These are phyloP conservation scores for Chenopodium album DNA, from an alignment of 148 eudicot genomes.

Conservation along the genomic window DNA sequence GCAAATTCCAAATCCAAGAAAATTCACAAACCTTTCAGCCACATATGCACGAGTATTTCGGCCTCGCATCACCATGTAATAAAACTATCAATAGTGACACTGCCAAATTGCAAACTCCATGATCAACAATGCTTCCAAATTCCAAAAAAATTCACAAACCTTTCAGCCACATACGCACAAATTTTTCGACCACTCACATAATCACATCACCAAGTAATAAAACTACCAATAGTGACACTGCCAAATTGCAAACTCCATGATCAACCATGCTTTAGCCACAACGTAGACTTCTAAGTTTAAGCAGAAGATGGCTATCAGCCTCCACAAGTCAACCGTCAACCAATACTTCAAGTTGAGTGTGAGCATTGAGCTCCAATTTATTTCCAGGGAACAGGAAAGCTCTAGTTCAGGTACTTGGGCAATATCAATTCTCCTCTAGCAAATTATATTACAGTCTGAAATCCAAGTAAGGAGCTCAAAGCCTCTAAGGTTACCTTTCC, in stretches of 20 bases:
- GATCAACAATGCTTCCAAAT: not conserved
- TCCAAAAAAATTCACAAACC: not conserved
- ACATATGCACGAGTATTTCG: no score
- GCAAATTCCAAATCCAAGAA: not conserved
- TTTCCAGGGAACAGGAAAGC: not conserved
- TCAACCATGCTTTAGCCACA: not conserved
- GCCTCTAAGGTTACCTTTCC: not conserved
- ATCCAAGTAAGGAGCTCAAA: not conserved
- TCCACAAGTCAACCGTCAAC: not conserved
- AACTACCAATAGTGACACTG: not conserved
- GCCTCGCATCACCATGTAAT: no score
- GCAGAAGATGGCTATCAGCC: not conserved
- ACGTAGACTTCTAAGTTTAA: not conserved
- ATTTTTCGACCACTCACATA: not conserved
- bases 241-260: not conserved
- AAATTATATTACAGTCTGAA: not conserved
- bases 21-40: not conserved
- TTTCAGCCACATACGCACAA: not conserved
- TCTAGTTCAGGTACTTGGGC: not conserved
- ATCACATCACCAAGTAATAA: not conserved
- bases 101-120: not conserved
- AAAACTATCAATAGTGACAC: no score
- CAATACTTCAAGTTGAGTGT: not conserved
- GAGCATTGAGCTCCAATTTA: not conserved
- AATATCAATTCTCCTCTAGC: not conserved